These are phyloP conservation scores for Schizopora paradoxa DNA, from an alignment of 1,284 basidiomycete genomes.

Conservation along the genomic window DNA sequence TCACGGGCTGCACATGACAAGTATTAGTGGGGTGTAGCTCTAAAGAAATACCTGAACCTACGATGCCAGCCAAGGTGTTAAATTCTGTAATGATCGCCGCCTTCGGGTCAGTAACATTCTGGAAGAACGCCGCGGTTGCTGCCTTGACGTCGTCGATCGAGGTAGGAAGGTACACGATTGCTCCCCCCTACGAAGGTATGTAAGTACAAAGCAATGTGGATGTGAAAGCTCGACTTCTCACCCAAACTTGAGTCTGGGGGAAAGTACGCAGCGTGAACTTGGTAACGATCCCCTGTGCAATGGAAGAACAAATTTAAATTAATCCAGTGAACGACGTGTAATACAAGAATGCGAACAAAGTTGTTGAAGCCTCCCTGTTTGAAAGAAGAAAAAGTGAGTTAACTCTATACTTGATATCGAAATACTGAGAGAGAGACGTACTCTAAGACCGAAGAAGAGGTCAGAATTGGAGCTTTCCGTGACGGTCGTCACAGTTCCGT, in stretches of 20 bases:
- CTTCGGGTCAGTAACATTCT: constrained; percentile 49
- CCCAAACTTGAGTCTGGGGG: constrained; percentile 56
- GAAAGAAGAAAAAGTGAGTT: neutral
- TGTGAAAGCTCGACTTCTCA: constrained; percentile 24
- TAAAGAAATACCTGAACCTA: constrained; percentile 20
- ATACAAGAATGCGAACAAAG: constrained; percentile 39
- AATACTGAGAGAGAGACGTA: constrained; percentile 13
- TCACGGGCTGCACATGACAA: constrained; percentile 27
- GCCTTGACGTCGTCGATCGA: constrained; percentile 34
- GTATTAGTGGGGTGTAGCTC: no score
- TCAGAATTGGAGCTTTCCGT: constrained; percentile 34
- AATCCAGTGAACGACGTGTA: neutral
- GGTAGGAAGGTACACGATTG: constrained; percentile 37
- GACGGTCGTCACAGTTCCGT: constrained; percentile 36
- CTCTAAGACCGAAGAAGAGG: constrained; percentile 46
- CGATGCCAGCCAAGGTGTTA: constrained; percentile 40
- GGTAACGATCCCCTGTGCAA: constrained; percentile 52
- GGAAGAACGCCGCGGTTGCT: constrained; percentile 47
- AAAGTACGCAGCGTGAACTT: constrained; percentile 48
- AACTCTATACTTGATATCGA: neutral
- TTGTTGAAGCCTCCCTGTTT: constrained; percentile 54
- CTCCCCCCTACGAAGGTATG: constrained; percentile 42
- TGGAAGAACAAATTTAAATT: neutral
- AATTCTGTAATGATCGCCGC: constrained; percentile 54
- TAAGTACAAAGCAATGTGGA: neutral